Evolutionary conservation across 441 rosid genomes (phyloP), one percentile per base, ranked within the genome.

Genomic region (Populus trichocarpa): DNA sequence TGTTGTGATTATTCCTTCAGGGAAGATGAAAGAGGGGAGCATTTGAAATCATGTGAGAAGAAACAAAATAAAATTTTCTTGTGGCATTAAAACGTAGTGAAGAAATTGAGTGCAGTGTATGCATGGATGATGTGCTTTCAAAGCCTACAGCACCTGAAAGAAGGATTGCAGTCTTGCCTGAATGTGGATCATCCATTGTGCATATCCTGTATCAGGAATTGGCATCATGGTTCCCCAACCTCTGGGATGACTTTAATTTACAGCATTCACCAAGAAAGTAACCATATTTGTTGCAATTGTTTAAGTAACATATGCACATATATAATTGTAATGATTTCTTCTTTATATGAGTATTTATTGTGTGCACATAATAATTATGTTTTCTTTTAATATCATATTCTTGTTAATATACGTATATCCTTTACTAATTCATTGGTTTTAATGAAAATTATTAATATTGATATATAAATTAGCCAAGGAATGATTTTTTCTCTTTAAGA

Each of bases 141-240:
- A 94, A 92, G 82, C 66, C 93, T 0, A 83, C 92, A 28, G 85
- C 93, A 73, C 91, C 92, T 74, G 96, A 94, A 78, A 83, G 97
- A 42, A 92, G 89, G 88, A 90, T 94, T 75, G 97, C 97, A 30
- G 76, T 91, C 78, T 86, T 94, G 18, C 90, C 97, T 2, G 91
- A 92, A 81, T 92, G 97, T 74, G 96, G 92, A 86, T 96, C 91
- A 38, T 87, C 92, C 98, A 40, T 94, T 94, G 79, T 94, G 98
- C 81, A 88, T 94, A 79, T 89, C 91, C 8, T 94, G 97, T 50
- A 92, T 94, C 81, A 85, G 96, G 80, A 92, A 90, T 79, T 91
- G 95, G 98, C 92, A 97, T 36, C 88, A 88, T 69, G 91, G 92
- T 81, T 87, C 96, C 70, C 93, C 96, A 71, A 83, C 91, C 46